Base-by-base conservation (phyloP, 345 rosid species). In the Trapa incisa region DNA sequence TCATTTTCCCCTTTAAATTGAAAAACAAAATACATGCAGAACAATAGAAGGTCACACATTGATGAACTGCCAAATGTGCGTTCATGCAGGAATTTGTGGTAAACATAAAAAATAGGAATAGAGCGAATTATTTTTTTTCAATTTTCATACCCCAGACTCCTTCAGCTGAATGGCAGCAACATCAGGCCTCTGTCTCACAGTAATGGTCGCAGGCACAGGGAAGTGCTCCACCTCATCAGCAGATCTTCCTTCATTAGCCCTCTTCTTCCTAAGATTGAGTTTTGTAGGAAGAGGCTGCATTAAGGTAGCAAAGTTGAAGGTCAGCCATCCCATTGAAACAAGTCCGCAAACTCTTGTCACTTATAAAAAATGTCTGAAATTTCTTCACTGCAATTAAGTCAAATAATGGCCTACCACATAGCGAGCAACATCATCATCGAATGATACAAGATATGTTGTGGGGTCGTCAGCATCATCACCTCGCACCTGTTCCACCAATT, bases 201-300 rank as follows among this genome's bases (percentile, higher is more conserved):
- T 89, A 48, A 94, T 76, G 74, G 83, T 78, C 69, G 93, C 83
- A 42, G 99, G 99, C 67, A 75, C 81, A 9, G 96, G 89, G 65
- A 89, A 87, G 75, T 91, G 96, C 77, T 91, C 99, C 35, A 86
- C 74, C 72, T 94, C 99, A 37, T 94, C 96, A 10, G 78, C 77
- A 17, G 91, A 73, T 78, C 93, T 87, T 72, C 96, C 97, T 75
- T 89, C 99, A 52, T 76, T 79, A 47, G 97, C 87, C 80, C 93
- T 87, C 84, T 81, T 89, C 80, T 85, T 94, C 73, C 85, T 86
- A 75, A 94, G 73, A 73, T 65, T 86, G 61, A 94, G 84, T 80
- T 80, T 89, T 61, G 91, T 89, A n/a, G 96, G 96, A 74, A 86
- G 91, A 68, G 99, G 96, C 99, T 94, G 84, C 73, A 80, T 65